Conservation (phyloP, 441 rosid species). For the Aleurites moluccanus region DNA sequence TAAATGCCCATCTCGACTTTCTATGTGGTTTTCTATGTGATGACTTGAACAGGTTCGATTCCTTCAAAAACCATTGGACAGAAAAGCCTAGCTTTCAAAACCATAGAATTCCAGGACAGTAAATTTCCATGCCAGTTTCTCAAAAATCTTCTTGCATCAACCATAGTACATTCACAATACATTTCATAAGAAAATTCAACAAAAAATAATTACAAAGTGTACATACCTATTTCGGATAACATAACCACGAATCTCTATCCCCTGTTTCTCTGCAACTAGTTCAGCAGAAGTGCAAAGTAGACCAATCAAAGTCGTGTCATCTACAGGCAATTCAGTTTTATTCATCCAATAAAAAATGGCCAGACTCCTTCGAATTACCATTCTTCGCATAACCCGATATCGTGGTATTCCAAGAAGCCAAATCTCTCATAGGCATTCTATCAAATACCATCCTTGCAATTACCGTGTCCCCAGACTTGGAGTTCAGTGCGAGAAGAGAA, state of each 20-base stretch:
- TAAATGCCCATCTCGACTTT: too few species aligned
- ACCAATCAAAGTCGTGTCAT: slow-evolving; percentile 53
- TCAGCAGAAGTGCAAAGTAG: slow-evolving; percentile 70
- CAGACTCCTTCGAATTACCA: slow-evolving; percentile 22
- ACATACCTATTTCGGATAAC: slow-evolving; percentile 30
- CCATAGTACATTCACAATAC: slow-evolving; percentile 67
- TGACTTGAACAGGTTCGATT: slow-evolving; percentile 26
- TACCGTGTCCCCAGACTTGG: slow-evolving; percentile 38
- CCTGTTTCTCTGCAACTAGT: slow-evolving; percentile 48
- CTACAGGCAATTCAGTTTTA: slow-evolving; percentile 34
- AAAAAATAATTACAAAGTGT: slow-evolving; percentile 35
- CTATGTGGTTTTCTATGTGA: neutral
- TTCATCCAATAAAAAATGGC: slow-evolving; percentile 27
- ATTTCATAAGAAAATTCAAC: slow-evolving; percentile 66
- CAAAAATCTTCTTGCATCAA: slow-evolving; percentile 28
- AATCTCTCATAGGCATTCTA: slow-evolving; percentile 33
- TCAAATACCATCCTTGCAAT: slow-evolving; percentile 49
- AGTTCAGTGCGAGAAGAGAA: slow-evolving; percentile 54
- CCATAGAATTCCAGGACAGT: slow-evolving; percentile 44
- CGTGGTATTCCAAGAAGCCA: slow-evolving; percentile 38
- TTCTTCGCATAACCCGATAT: slow-evolving; percentile 34
- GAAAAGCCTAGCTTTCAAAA: slow-evolving; percentile 34
- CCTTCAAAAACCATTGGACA: slow-evolving; percentile 29
- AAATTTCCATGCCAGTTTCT: slow-evolving; percentile 33
- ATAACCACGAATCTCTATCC: slow-evolving; percentile 41